These are phyloP conservation scores for Globisporangium irregulare DNA, from an alignment of 352 stramenopile species.

Conservation along the genomic window DNA sequence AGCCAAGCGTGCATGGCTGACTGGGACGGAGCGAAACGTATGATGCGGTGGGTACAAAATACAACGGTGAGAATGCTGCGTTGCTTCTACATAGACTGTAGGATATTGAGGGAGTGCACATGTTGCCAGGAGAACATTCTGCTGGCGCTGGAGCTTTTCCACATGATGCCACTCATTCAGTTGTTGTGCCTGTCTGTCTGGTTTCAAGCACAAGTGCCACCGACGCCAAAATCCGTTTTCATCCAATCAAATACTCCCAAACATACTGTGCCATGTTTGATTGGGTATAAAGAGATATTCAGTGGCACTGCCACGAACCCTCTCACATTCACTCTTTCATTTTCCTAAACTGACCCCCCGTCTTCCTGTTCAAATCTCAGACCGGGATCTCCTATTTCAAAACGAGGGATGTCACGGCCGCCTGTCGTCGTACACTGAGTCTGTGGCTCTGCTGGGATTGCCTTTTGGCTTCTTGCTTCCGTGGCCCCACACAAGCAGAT, in stretches of 20 bases:
- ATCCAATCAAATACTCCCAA: neutral
- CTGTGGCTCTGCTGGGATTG: neutral
- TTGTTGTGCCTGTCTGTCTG: neutral
- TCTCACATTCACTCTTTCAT: neutral
- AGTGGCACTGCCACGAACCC: neutral
- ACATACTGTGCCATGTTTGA: neutral
- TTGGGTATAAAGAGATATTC: neutral
- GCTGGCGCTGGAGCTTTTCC: neutral
- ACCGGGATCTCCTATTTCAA: neutral
- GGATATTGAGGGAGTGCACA: neutral
- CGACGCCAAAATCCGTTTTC: neutral
- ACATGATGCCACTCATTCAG: neutral
- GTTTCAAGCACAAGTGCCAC: neutral
- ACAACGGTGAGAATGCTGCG: neutral
- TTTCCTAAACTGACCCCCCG: neutral
- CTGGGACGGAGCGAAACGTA: neutral
- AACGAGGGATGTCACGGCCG: neutral
- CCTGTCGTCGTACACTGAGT: slow-evolving; percentile 1
- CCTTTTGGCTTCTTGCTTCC: neutral
- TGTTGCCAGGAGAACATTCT: neutral
- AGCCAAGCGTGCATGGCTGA: too few species aligned
- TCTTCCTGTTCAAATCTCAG: neutral
- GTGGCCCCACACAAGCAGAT: slow-evolving; percentile 5
- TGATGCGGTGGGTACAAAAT: neutral
- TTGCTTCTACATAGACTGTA: neutral